Percentiles rank a stretch among this genome's conserved stretches.
phyloP scores from a whole-genome alignment of 768 basidiomycete genomes.

The Trametes meyenii region DNA sequence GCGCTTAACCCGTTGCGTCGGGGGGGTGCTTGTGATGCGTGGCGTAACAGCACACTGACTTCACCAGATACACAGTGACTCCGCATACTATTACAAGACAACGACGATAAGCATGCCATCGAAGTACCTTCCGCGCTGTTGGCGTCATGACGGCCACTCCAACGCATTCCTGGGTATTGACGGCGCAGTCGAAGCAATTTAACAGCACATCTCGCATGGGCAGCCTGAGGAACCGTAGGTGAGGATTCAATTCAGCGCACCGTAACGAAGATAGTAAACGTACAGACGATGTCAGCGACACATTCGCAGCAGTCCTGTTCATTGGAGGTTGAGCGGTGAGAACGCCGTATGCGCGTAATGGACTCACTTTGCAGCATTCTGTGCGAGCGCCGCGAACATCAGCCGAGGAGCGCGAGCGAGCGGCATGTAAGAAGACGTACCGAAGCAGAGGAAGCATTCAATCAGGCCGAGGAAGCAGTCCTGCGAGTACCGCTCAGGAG shows the following conservation, averaged over 20 bases:
- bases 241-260: conserved; percentile 1
- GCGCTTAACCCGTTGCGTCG: too few relatives aligned
- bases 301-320: conserved; percentile 72
- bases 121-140: not conserved
- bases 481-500: conserved; percentile 37
- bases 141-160: not conserved
- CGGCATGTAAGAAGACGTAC: conserved; percentile 40
- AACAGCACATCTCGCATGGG: conserved; percentile 81
- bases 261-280: conserved; percentile 30
- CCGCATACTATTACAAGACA: not conserved
- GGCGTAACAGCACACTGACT: too few relatives aligned
- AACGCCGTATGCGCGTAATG: not conserved
- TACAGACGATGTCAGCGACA: conserved; percentile 70
- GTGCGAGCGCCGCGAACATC: not conserved
- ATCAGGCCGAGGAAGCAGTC: conserved; percentile 67
- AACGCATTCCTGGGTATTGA: not conserved
- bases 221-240: conserved; percentile 50
- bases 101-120: not conserved
- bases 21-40: too few relatives aligned
- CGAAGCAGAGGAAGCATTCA: conserved; percentile 75
- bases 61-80: too few relatives aligned
- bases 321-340: conserved; percentile 5
- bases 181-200: conserved; percentile 9
- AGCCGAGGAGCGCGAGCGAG: not conserved
- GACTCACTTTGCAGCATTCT: conserved; percentile 74